Evolutionary conservation across 2,329 filamentous ascomycete species (phyloP), one percentile per base, ranked within the genome.

Genomic region (Aspergillus novoparasiticus): DNA sequence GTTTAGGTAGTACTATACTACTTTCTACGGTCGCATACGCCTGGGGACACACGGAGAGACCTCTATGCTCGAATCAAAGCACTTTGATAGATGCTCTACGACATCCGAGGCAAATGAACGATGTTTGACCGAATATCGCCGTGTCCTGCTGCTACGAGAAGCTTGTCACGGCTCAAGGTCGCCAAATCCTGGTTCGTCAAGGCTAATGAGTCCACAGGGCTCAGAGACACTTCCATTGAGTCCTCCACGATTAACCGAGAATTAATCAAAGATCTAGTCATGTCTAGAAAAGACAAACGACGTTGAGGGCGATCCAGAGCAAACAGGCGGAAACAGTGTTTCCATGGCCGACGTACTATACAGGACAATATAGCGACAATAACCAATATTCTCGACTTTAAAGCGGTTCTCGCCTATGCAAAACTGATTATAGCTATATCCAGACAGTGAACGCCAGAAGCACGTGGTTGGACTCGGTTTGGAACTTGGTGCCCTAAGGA

Each of bases 61-160:
- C 16, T 41, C 39, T 9, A n/a, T n/a, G 0, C 2, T n/a, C 1
- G 3, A 41, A 3, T 8, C 0, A n/a, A 10, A 9, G 19, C 16
- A 10, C 19, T n/a, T 41, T 0, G 6, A n/a, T n/a, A 19, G 19
- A 4, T 41, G 3, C 1, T 41, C 39, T n/a, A n/a, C 8, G 39
- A n/a, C 8, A n/a, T 41, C 0, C 6, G 2, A 19, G 34, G 16
- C 3, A 41, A 41, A 2, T 2, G 0, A 8, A 19, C 39, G 39
- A n/a, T 41, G 39, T n/a, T 19, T 41, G 16, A 41, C 6, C 6
- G n/a, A 41, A 5, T 39, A 14, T 46, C 43, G 5, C n/a, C n/a
- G 14, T 46, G 11, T 12, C 43, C 12, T 46, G n/a, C 43, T 11
- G 16, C 19, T 1, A 41, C 39, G 3, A 9, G 6, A 41, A 41